Evolutionary conservation across 2,329 filamentous ascomycete species (phyloP), one percentile per base, ranked within the genome.

Genomic region (Fusarium pseudonygamai): DNA sequence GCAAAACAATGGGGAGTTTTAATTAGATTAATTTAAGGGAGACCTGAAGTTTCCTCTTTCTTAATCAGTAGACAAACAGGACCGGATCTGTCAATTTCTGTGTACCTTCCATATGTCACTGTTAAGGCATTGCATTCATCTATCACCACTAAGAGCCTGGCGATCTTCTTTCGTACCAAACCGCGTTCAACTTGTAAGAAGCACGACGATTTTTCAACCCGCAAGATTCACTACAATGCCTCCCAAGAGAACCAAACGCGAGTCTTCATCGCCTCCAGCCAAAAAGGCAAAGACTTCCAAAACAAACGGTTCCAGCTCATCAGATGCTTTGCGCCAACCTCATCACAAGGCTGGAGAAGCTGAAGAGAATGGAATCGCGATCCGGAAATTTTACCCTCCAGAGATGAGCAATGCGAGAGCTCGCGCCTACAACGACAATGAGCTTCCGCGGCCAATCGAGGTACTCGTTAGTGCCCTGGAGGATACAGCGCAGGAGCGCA

Each of bases 321-420:
- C 66, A 11, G 64, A 83, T 58, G 81, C 80, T 32, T 76, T 88
- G 58, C 83, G 82, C 40, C 78, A 81, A 30, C 86, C 86, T 1
- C 87, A 89, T 67, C 85, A 84, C 16, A 83, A 84, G 46, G 79
- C 84, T n/a, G 77, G 80, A 22, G 81, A 85, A 28, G 82, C 86
- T 14, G 86, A 88, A 71, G 81, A 85, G 28, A 75, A 91, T 73
- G 91, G 90, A 24, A 90, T 93, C 56, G 89, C 93, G 0, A 84
- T 92, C 40, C 90, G 92, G 45, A 87, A 93, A 53, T 97, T 91
- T 83, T 98, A 97, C 76, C 94, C 94, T 0, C 88, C 89, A 2
- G 94, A 97, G 79, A 97, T 98, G 91, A 93, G 88, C 83, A 96
- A 94, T 77, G 89, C 88, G 56, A 91, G 95, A 43, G 95, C 93